phyloP scores from a whole-genome alignment of 2,329 filamentous ascomycete species.

The Colletotrichum sansevieriae region DNA sequence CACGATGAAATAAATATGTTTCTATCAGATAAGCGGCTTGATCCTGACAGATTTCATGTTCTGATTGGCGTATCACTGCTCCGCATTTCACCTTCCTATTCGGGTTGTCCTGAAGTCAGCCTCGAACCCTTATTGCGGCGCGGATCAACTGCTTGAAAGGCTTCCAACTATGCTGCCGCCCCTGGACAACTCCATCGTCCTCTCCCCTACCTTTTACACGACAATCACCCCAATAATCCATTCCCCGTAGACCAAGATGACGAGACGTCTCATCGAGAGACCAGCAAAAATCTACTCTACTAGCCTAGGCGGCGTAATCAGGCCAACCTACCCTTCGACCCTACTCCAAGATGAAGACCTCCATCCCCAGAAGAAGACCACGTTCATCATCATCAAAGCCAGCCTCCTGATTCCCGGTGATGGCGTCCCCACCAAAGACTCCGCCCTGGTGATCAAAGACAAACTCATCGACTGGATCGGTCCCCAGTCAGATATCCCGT shows the following conservation, averaged over 20 bases:
- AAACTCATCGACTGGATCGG: constrained; percentile 58
- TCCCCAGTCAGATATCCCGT: constrained; percentile 46
- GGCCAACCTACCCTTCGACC: constrained; percentile 19
- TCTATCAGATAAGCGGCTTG: not conserved
- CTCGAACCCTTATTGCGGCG: not conserved
- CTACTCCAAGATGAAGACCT: not conserved
- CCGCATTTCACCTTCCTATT: not conserved
- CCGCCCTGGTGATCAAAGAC: constrained; percentile 54
- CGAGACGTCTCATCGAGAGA: constrained; percentile 20
- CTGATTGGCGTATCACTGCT: not conserved
- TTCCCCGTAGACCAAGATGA: constrained; percentile 4
- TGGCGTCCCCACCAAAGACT: constrained; percentile 56
- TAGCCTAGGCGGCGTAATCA: constrained; percentile 47
- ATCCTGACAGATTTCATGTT: not conserved
- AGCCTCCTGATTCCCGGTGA: constrained; percentile 62
- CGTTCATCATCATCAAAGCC: constrained; percentile 46
- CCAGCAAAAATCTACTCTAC: constrained; percentile 46
- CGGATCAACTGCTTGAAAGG: not conserved
- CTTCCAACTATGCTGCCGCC: too few species aligned
- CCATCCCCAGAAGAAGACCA: constrained; percentile 45
- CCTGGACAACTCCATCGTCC: not conserved
- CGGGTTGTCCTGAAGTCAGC: not conserved
- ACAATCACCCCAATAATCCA: too few species aligned
- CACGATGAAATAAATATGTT: too few species aligned
- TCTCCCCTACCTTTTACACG: too few species aligned